Evolutionary conservation across 2,329 filamentous ascomycete species (phyloP), one percentile per base, ranked within the genome.

Genomic region (Arachnomyces sp.): DNA sequence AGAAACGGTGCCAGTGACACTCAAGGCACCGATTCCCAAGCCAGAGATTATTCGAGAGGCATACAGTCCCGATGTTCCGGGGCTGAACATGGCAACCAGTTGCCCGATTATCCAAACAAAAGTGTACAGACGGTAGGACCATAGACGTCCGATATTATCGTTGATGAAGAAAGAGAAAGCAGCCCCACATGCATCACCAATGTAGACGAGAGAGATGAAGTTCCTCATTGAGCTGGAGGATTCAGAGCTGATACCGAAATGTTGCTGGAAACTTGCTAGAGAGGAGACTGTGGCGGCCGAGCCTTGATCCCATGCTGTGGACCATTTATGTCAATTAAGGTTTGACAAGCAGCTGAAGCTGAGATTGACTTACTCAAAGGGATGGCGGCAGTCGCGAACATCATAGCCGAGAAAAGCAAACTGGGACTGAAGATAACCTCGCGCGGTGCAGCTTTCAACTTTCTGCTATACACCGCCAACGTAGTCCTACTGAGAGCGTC

Each of bases 101-200:
- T 54, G 51, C 7, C 54, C 54, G 16, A 52, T 30, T 9, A 52
- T 52, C 42, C 46, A 57, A 16, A 51, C 48, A 21, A 42, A 9
- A 25, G 54, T 54, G 47, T 69, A 69, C 1, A 68, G 45, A 1
- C 65, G 57, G 5, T 54, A 54, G 1, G 64, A 62, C 63, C 65
- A 67, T 15, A 61, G 49, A 1, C 65, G 58, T 1, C 66, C 65
- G 15, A 67, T 53, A 4, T 55, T 51, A 42, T 69, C 52, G 48
- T 66, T 65, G 46, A 66, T 42, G 47, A 66, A 62, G 50, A 63
- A 67, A 4, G 61, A 61, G 3, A 60, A 39, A 11, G 39, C 50
- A 2, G 61, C 54, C 1, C 60, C 60, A 3, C 55, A 44, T 29
- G 49, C 57, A 29, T 43, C 47, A 2, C 57, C 57, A 29, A 67